Base-by-base conservation (phyloP, 345 rosid genomes). In the Gossypium anomalum region DNA sequence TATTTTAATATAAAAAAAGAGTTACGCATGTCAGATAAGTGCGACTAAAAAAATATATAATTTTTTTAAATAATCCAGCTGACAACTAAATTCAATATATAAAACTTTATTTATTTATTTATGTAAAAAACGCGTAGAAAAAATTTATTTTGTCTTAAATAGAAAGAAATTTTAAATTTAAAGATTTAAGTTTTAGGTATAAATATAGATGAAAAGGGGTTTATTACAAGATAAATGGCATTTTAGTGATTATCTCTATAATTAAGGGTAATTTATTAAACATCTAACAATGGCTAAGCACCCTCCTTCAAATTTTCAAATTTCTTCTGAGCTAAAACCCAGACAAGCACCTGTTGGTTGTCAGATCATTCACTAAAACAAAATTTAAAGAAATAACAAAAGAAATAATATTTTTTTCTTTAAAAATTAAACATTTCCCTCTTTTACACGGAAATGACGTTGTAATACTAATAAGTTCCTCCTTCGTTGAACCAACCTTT, bases 381-480 rank as follows among this genome's bases (percentile, higher is more conserved):
- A 57, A 51, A 51, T 9, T 14, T 13, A 25, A 55, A 4, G 27
- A 68, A 20, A 53, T 17, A 52, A 56, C 4, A 52, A 9, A 17
- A 11, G 9, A 34, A 16, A 70, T 22, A 51, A 0, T 9, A 12
- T 9, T 48, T 7, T 53, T 22, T 57, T 27, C 23, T 62, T 62
- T 12, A n/a, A 51, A 59, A 6, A 15, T 47, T 41, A 7, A 48
- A 25, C 14, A 62, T 74, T 73, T 74, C 47, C 76, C 69, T 74
- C 70, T 62, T 48, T 34, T 47, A 27, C 76, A 45, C 63, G 64
- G 75, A 20, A 56, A 71, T 57, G 65, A 43, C 52, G 65, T 57
- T 43, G 53, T 56, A 22, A 38, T 13, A 19, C 13, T 20, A 71
- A 9, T 13, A 57, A 56, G 34, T 41, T 41, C 17, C 9, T 7